Base-by-base conservation (phyloP, 108 stramenopile genomes). In the Pseudonitzschia multistriata region DNA sequence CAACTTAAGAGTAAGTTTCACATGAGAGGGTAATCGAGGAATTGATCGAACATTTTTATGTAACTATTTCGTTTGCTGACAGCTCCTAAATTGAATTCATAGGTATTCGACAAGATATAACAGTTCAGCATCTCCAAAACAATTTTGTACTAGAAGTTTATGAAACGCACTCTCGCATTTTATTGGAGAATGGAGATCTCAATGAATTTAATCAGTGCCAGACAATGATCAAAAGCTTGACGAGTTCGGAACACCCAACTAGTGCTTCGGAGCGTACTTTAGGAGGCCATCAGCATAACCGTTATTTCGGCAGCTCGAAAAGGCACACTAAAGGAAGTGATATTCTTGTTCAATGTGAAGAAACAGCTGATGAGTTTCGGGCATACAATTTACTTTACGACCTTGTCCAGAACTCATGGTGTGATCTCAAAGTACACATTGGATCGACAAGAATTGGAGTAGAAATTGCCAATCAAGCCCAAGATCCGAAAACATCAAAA, bases 151-250 rank as follows among this genome's bases (percentile, higher is more conserved):
- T 82, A 24, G 71, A 81, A 31, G 89, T 89, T 15, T 95, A 95
- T 70, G 89, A 91, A 65, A 89, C 88, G 7, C 91, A 95, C 74
- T 89, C 85, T 34, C 74, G 94, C 11, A 83, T 95, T 33, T 74
- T 92, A 10, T 62, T 95, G 35, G 91, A 95, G 65, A 55, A 82
- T 45, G 90, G 87, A 5, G 91, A 95, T 73, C 72, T 95, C 50
- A 82, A 88, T 35, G 94, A 95, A 63, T 92, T 91, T 72, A 85
- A 91, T 68, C 91, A 93, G 66, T 95, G 94, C 64, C 91, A 92
- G 64, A 90, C 83, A 25, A 79, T 83, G 59, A 84, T 95, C 50
- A 71, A 78, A 36, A 75, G 73, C 48, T 61, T 92, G 53, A 76
- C 83, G 25, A 59, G 42, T 67, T 61, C 42, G 17, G 13, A 13